These are phyloP conservation scores for Ceratocystiopsis brevicomis DNA, from an alignment of 2,329 filamentous ascomycete species.

Conservation along the genomic window DNA sequence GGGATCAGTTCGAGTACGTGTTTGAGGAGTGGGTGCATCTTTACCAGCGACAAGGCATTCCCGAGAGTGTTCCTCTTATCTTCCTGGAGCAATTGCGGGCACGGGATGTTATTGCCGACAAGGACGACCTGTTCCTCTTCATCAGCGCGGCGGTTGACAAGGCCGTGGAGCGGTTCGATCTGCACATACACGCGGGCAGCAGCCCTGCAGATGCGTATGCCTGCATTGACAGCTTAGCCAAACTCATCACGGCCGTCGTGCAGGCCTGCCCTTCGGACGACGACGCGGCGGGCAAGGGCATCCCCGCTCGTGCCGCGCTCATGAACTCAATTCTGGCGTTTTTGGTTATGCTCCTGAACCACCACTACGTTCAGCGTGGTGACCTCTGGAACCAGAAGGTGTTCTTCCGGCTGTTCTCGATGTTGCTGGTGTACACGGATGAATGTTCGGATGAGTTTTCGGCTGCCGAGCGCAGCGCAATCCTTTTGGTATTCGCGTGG, in stretches of 20 bases:
- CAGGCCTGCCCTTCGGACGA: slow-evolving; percentile 36
- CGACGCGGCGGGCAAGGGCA: slow-evolving; percentile 29
- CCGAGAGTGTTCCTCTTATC: slow-evolving; percentile 49
- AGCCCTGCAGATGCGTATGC: slow-evolving; percentile 37
- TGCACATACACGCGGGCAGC: slow-evolving; percentile 41
- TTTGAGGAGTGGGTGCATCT: slow-evolving; percentile 91
- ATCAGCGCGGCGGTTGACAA: slow-evolving; percentile 64
- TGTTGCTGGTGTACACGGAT: slow-evolving; percentile 41
- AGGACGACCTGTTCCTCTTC: slow-evolving; percentile 63
- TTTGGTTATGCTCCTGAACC: slow-evolving; percentile 63
- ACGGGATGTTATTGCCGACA: slow-evolving; percentile 49
- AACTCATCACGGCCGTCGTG: slow-evolving; percentile 59
- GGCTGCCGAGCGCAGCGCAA: slow-evolving; percentile 44
- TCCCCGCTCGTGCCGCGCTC: slow-evolving; percentile 47
- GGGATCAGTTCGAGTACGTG: slow-evolving; percentile 80
- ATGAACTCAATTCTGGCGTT: slow-evolving; percentile 62
- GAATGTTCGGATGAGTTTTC: slow-evolving; percentile 36
- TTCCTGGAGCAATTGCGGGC: slow-evolving; percentile 76
- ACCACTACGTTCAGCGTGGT: slow-evolving; percentile 63
- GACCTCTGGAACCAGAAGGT: slow-evolving; percentile 74
- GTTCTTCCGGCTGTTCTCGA: slow-evolving; percentile 77
- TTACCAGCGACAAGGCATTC: slow-evolving; percentile 55
- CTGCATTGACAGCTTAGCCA: slow-evolving; percentile 63
- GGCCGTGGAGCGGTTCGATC: slow-evolving; percentile 61
- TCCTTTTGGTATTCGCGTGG: slow-evolving; percentile 53